Percentiles rank a stretch among this genome's conserved stretches.
phyloP scores from a whole-genome alignment of 768 basidiomycete species.

The Psilocybe azurescens region DNA sequence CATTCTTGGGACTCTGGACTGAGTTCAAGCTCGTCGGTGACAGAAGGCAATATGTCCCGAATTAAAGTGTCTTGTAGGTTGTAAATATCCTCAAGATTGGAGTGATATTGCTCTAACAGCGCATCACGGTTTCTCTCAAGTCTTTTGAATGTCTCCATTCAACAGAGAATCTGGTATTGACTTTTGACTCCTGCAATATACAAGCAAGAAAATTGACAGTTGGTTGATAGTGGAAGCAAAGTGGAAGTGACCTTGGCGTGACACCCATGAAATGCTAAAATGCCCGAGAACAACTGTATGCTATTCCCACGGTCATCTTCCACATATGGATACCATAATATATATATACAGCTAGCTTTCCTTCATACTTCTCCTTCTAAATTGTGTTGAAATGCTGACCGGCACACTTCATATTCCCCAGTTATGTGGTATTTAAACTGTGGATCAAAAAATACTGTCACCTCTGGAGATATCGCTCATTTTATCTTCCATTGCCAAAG shows the following conservation, averaged over 20 bases:
- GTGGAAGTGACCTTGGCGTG: conserved; percentile 13
- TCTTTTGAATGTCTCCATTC: conserved; percentile 44
- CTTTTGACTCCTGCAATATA: not conserved
- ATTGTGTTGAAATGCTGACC: conserved; percentile 8
- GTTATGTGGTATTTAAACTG: not conserved
- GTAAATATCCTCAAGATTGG: conserved; percentile 50
- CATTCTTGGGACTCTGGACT: conserved; percentile 49
- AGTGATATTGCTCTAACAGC: conserved; percentile 54
- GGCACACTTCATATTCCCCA: not conserved
- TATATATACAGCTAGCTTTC: conserved; percentile 15
- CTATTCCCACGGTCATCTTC: conserved; percentile 25
- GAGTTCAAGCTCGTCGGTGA: conserved; percentile 62
- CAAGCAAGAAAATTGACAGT: conserved; percentile 1
- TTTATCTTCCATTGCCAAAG: not conserved
- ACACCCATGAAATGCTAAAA: conserved; percentile 5
- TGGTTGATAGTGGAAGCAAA: not conserved
- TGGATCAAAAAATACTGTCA: not conserved
- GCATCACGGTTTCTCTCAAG: conserved; percentile 51
- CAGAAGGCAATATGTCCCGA: conserved; percentile 62
- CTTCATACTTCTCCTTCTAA: conserved; percentile 8
- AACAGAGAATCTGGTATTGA: not conserved
- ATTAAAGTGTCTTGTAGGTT: conserved; percentile 57
- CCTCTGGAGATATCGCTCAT: not conserved
- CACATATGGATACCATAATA: not conserved
- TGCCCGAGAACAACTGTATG: not conserved